These are phyloP conservation scores for Typha latifolia DNA, from an alignment of 176 grass and related monocot genomes.

Conservation along the genomic window DNA sequence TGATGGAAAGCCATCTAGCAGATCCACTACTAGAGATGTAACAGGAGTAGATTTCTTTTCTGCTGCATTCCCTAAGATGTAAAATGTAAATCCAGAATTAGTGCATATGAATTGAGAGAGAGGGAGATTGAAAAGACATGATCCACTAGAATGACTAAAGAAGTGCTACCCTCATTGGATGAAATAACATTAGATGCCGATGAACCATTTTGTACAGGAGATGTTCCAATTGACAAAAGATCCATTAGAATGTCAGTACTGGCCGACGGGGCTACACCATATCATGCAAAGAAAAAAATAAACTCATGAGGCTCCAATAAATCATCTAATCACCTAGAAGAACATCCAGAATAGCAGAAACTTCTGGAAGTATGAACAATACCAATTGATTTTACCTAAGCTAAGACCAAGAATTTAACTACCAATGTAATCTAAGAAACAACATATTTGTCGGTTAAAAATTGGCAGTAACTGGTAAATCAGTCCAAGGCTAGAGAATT, in stretches of 20 bases:
- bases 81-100: constrained; percentile 5
- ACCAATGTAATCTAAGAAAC: background rate
- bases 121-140: constrained; percentile 15
- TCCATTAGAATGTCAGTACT: constrained; percentile 83
- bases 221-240: constrained; percentile 86
- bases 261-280: constrained; percentile 34
- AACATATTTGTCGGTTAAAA: background rate
- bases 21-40: constrained; percentile 55
- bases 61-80: constrained; percentile 18
- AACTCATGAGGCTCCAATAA: constrained; percentile 6
- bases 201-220: constrained; percentile 63
- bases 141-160: constrained; percentile 18
- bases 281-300: constrained; percentile 25
- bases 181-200: constrained; percentile 28
- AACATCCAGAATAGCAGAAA: too few relatives aligned
- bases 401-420: background rate
- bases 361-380: too few relatives aligned
- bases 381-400: background rate
- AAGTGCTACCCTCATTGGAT: constrained; percentile 46
- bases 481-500: background rate
- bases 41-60: constrained; percentile 40
- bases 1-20: constrained; percentile 77
- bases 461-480: background rate
- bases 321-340: background rate
- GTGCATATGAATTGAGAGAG: constrained; percentile 19